Evolutionary conservation across 2,329 filamentous ascomycete genomes (phyloP), one percentile per base, ranked within the genome.

Genomic region (Fusarium abutilonis): DNA sequence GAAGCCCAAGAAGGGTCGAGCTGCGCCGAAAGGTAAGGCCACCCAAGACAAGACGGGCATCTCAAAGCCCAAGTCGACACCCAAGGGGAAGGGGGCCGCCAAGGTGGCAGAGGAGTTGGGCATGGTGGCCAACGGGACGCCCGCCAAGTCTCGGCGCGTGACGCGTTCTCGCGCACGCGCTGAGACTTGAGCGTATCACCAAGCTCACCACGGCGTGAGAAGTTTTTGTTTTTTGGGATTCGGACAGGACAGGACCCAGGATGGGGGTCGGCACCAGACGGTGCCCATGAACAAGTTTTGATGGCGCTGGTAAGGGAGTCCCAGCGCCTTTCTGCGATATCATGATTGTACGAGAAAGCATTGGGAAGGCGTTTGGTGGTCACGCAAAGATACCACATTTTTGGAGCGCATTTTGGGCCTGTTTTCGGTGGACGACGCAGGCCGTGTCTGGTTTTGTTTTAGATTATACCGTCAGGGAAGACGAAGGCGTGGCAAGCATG

Each of bases 71-170:
- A 69, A 63, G 45, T 44, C 46, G 28, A 40, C 51, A 19, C 36
- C 69, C 3, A 67, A 72, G 50, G 69, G 60, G 32, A 69, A 72
- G 61, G 68, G 68, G 40, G 55, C 68, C 9, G 52, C 69, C 43
- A 70, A 70, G 56, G 60, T 73, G 40, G 73, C 75, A 3, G 70
- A 73, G 44, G 69, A 63, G 31, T 59, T 76, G 52, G 74, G 73
- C 41, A 75, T 73, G 72, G 70, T 68, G 34, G 65, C 66, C 26
- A 77, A 75, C 26, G 73, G 74, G 39, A 76, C 75, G 8, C 75
- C 75, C 6, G 73, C 70, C 26, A 75, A 73, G 49, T 68, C 72
- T 19, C 66, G 61, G 42, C 68, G 74, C 21, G 60, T 73, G 45
- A 76, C 74, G 31, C 71, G 74, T 32, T 67, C 74, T 21, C 59